Evolutionary conservation across 2,329 filamentous ascomycete genomes (phyloP).

Genomic region (Cladobotryum mycophilum): DNA sequence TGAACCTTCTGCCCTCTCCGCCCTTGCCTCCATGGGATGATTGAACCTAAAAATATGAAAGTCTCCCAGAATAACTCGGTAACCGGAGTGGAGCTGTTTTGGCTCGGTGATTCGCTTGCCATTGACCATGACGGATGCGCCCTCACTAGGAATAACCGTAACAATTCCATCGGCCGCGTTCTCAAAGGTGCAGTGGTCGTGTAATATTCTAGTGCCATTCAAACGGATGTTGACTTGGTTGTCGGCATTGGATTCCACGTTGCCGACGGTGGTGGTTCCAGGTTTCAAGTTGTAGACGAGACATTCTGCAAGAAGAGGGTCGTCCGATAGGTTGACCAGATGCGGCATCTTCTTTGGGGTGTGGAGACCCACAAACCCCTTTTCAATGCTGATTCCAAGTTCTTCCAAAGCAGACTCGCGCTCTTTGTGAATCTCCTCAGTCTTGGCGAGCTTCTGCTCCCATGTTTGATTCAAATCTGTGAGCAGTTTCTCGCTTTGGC

Average conservation of each 20-base stretch:
- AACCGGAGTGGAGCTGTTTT: slow-evolving; percentile 81
- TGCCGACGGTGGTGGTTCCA: slow-evolving; percentile 87
- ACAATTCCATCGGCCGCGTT: slow-evolving; percentile 82
- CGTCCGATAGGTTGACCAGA: slow-evolving; percentile 94
- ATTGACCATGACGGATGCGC: slow-evolving; percentile 98
- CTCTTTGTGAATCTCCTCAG: slow-evolving; percentile 96
- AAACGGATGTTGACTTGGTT: slow-evolving; percentile 80
- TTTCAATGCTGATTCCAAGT: slow-evolving; percentile 96
- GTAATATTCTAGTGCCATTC: slow-evolving; percentile 87
- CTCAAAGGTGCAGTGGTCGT: slow-evolving; percentile 90
- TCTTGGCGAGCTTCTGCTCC: slow-evolving; percentile 94
- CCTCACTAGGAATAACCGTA: slow-evolving; percentile 81
- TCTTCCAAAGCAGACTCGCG: slow-evolving; percentile 92
- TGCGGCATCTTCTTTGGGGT: slow-evolving; percentile 99
- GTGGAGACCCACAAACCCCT: slow-evolving; percentile 89
- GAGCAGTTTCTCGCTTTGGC: slow-evolving; percentile 93
- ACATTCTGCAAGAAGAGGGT: slow-evolving; percentile 89
- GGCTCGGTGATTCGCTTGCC: slow-evolving; percentile 83
- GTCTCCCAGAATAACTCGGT: slow-evolving; percentile 90
- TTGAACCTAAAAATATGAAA: slow-evolving; percentile 99
- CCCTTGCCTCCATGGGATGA: slow-evolving; percentile 90
- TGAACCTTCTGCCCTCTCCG: slow-evolving; percentile 75
- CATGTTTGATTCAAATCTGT: slow-evolving; percentile 96
- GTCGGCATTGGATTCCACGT: slow-evolving; percentile 75
- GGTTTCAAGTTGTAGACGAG: slow-evolving; percentile 97